Conservation (phyloP, 108 stramenopile species). For the Fragilariopsis cylindrus region DNA sequence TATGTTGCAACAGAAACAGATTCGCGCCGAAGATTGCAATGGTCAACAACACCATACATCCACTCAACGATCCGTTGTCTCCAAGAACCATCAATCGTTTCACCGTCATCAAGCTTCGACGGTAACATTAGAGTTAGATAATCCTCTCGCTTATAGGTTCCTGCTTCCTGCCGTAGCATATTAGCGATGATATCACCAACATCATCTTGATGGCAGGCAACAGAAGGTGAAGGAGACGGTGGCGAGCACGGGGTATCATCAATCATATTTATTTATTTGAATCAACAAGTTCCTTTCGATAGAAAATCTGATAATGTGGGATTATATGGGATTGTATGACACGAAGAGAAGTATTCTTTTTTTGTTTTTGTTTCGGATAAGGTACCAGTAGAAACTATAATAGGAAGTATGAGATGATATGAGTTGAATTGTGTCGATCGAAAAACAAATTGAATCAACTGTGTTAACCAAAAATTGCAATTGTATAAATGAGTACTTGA, state of each 20-base stretch:
- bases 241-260: not conserved
- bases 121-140: slow-evolving; percentile 29
- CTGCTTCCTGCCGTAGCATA: slow-evolving; percentile 42
- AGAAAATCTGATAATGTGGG: no score
- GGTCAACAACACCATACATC: slow-evolving; percentile 80
- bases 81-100: slow-evolving; percentile 57
- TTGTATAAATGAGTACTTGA: no score
- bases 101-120: slow-evolving; percentile 11
- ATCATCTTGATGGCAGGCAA: slow-evolving; percentile 5
- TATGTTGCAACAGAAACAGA: slow-evolving; percentile 60
- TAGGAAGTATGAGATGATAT: no score
- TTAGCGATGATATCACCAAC: slow-evolving; percentile 32
- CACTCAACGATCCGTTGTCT: slow-evolving; percentile 65
- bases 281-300: no score
- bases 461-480: no score
- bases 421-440: no score
- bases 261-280: no score
- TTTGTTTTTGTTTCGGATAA: no score
- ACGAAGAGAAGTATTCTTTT: no score
- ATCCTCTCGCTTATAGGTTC: slow-evolving; percentile 42
- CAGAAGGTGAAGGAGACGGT: not conserved
- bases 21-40: slow-evolving; percentile 61
- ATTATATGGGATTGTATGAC: no score
- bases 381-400: no score
- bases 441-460: no score